Evolutionary conservation across 805 yeast genomes (phyloP), one percentile per base, ranked within the genome.

Genomic region (Candida hispaniensis): DNA sequence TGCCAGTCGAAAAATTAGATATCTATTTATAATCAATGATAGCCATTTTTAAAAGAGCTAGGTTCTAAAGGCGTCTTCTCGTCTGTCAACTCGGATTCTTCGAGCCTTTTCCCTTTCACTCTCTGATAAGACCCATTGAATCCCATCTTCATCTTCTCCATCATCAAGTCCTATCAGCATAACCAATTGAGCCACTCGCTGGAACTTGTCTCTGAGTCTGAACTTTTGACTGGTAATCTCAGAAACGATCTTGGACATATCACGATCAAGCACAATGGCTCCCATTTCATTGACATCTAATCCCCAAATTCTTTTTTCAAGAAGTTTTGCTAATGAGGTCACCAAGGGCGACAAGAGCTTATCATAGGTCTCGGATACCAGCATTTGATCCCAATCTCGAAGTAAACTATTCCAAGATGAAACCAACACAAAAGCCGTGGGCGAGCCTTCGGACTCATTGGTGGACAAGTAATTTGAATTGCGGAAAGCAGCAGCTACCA

Each of bases 81-180:
- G 13, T 11, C 46, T 15, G 18, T 44, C 48, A 9, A 47, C 47
- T 20, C 51, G 29, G 7, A 51, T 44, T 14, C 29, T 20, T 10
- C 47, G 15, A 4, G 54, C 52, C 17, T 40, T 21, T 18, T 26
- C 44, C 44, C 91, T 65, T 47, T 86, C 95, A 26, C 67, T 70
- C 3, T 83, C 82, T 7, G 82, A 75, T 43, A 86, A 59, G 1
- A 76, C 75, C 94, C 95, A 85, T 22, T 66, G 67, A 38, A 66
- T 60, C 3, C 58, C 60, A 27, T 67, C 61, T 30, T 65, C 69
- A 12, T 66, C 67, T 39, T 69, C 72, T 34, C 68, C 75, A 41
- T 79, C 86, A 46, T 83, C 95, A 58, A 83, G 67, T 4, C 93
- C 91, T 24, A 85, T 62, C 27, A 83, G 63, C 63, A 82, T 69